Evolutionary conservation across 495 filamentous ascomycete genomes (phyloP), one percentile per base, ranked within the genome.

Genomic region (Lasiosphaeria ovina): DNA sequence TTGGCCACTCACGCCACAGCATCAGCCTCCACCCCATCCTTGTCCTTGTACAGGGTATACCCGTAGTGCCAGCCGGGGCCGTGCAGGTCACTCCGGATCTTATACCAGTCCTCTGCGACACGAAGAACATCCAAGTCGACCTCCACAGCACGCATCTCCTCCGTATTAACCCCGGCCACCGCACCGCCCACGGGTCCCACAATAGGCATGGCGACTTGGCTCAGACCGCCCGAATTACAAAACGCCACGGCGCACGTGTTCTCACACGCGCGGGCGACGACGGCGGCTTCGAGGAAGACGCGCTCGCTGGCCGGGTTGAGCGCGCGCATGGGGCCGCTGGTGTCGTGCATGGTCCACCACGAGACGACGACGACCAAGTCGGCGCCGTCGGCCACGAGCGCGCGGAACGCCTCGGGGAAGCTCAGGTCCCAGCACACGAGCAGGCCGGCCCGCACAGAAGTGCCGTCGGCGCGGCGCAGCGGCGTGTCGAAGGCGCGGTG

Each of bases 381-480:
- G 0, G 89, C 91, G 0, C 92, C 92, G 55, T 85, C 77, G 1
- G 78, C 71, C 60, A 95, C 84, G 57, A 97, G 75, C 68, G 89
- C 90, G 9, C 92, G 79, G 68, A 94, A 96, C 0, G 90, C 91
- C 74, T 96, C 92, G 0, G 92, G 92, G 66, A 96, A 97, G 2
- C 90, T 89, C 32, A 94, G 66, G 74, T 97, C 92, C 92, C 92
- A 97, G 75, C 92, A 97, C 38, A 96, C 89, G 44, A 97, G 77
- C 73, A 97, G 68, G 0, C 92, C 92, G 0, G 92, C 87, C 44
- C 67, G 61, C 17, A 74, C 50, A 1, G 57, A 61, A 1, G 44
- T 44, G 5, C 54, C 56, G 14, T 12, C 14, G 0, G 55, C n/a
- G 3, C 38, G 47, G 0, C 85, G 86, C 0, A 95, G 65, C 0